Percentiles rank a stretch among this genome's conserved stretches.
These are phyloP conservation scores for Polygonum aviculare DNA, from an alignment of 148 eudicot species.

Conservation along the genomic window DNA sequence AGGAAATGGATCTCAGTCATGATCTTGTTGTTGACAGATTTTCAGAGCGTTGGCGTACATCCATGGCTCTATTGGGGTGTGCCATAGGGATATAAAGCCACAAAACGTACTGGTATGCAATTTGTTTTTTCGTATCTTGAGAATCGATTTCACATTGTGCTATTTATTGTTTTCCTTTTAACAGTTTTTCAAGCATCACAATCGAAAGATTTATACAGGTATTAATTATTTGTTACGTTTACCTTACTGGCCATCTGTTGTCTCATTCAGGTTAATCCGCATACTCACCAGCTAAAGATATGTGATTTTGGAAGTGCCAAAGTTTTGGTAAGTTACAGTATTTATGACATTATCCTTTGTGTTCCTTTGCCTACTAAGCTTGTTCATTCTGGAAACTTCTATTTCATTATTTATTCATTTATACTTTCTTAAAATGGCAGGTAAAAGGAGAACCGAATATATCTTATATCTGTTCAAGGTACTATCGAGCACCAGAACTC, in stretches of 20 bases:
- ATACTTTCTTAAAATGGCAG: slow-evolving; percentile 6
- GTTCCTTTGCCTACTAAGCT: neutral
- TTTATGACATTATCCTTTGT: neutral
- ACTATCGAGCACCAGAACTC: slow-evolving; percentile 17
- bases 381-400: neutral
- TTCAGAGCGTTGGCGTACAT: slow-evolving; percentile 13
- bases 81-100: slow-evolving; percentile 15
- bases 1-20: neutral
- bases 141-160: neutral
- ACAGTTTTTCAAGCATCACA: neutral
- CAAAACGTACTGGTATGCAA: slow-evolving; percentile 10
- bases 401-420: neutral
- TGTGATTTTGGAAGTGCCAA: slow-evolving; percentile 19
- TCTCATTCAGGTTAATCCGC: slow-evolving; percentile 15
- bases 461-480: slow-evolving; percentile 17
- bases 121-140: neutral
- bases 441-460: slow-evolving; percentile 17
- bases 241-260: neutral
- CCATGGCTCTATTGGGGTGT: slow-evolving; percentile 11
- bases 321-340: slow-evolving; percentile 9
- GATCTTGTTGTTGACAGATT: neutral
- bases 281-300: slow-evolving; percentile 16
- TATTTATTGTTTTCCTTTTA: neutral
- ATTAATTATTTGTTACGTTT: neutral
- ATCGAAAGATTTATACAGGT: neutral